Evolutionary conservation across 1,139 yeast species (phyloP), one percentile per base, ranked within the genome.

Genomic region (Taiozyma sp.): DNA sequence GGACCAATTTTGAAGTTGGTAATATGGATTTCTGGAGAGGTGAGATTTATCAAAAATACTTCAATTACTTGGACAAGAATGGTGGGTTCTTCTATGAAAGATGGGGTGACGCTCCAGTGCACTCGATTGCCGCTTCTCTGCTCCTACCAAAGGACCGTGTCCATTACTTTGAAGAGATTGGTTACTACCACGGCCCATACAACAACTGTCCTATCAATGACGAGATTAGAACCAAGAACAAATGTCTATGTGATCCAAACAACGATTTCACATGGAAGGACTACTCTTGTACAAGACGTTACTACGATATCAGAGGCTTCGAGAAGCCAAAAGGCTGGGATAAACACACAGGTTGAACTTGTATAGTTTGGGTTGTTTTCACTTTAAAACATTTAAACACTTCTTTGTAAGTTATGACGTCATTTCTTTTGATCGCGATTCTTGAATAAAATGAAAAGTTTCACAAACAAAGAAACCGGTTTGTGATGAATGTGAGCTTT

Each of bases 101-200:
- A 65, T 90, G 97, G 97, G 97, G 97, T 34, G 97, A 90, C 68
- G 97, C 97, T 0, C 97, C 97, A 6, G 81, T 89, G 26, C 97
- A 89, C 69, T 83, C 96, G 3, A 79, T 89, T 56, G 91, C 93
- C 2, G 95, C 89, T 1, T 75, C 95, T 0, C 72, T 86, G 52
- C 77, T 89, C 65, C 68, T 88, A 56, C 79, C 84, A 54, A 79
- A 76, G 59, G 76, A 76, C 53, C 77, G 85, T 62, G 72, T 89
- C 47, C 95, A 88, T 66, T 88, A 79, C 72, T 89, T 89, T 65
- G 86, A 80, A 50, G 89, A 88, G 60, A 79, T 89, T 35, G 96
- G 96, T 3, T 89, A 89, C 70, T 84, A 68, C 69, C 97, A 89
- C 67, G 82, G 76, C 43, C 96, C 96, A 9, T 88, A 87, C 77